Evolutionary conservation across 495 filamentous ascomycete genomes (phyloP), one percentile per base, ranked within the genome.

Genomic region (Penicillium ochrochloron): DNA sequence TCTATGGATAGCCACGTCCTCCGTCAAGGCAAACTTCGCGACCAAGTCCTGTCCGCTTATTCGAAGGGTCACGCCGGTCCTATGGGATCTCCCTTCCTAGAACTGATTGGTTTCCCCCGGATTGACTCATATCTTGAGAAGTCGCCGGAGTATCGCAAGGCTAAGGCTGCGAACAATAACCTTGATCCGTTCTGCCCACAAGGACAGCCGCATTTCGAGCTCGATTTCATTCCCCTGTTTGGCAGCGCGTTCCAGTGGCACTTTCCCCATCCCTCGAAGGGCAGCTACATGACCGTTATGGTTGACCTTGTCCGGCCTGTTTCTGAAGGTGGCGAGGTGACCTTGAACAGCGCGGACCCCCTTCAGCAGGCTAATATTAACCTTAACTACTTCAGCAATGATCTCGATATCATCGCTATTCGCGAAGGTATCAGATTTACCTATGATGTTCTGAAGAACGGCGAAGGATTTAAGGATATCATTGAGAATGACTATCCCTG

Each of bases 151-250:
- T 86, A 83, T 63, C 63, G 69, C 7, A 70, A 74, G 11, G 73
- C 75, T 29, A 83, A 82, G 63, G 70, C 67, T 23, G 63, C 59
- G 6, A 85, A 84, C 70, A 80, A 78, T 2, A 80, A 79, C 1
- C 62, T 76, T 2, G 85, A 87, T 62, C 84, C 85, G 9, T 86
- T 87, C 66, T 80, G 82, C 12, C 86, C 85, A 14, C 80, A 63
- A n/a, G 80, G 80, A 42, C 84, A 88, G 68, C 86, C 85, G 27
- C 85, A 88, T 65, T 88, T 88, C 66, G 85, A 88, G 74, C 78
- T 89, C 55, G 85, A 88, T 70, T 89, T 88, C 58, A 81, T 89
- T 48, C 74, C 79, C 51, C 80, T 87, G 75, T 87, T 87, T 66
- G 72, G 78, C 33, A 78, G 76, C 57, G 84, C 85, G 11, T 88